Percentiles rank a stretch among this genome's conserved stretches.
These are phyloP conservation scores for Tolypocladium paradoxum DNA, from an alignment of 2,329 filamentous ascomycete genomes.

Conservation along the genomic window DNA sequence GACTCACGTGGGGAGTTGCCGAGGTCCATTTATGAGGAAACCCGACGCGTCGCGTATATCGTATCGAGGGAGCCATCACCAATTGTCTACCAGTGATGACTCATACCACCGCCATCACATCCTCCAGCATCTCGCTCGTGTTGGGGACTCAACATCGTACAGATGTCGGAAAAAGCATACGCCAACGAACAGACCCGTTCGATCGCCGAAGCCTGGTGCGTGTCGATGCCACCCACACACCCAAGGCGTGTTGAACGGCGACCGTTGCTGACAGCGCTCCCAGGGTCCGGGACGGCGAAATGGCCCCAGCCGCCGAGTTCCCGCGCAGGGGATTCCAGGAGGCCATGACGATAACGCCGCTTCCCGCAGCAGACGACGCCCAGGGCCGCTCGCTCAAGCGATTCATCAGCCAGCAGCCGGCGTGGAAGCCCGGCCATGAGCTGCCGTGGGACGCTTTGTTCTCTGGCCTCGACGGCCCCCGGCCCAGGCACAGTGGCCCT, in stretches of 20 bases:
- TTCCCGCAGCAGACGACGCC: slow-evolving; percentile 8
- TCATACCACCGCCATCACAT: background rate
- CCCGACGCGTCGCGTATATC: background rate
- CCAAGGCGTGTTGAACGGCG: background rate
- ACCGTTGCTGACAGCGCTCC: background rate
- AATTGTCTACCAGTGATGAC: no score
- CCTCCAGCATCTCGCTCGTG: background rate
- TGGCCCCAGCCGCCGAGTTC: slow-evolving; percentile 1
- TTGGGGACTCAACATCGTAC: background rate
- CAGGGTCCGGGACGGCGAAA: slow-evolving; percentile 1
- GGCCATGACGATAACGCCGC: slow-evolving; percentile 14
- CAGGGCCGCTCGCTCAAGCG: slow-evolving; percentile 6
- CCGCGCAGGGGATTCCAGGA: slow-evolving; percentile 18
- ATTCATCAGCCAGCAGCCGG: slow-evolving; percentile 21
- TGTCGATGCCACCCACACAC: background rate
- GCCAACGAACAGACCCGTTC: background rate
- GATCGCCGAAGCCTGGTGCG: background rate
- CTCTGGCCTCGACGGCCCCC: slow-evolving; percentile 4
- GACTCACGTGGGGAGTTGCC: background rate
- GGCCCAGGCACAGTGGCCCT: slow-evolving; percentile 4
- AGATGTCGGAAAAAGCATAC: background rate
- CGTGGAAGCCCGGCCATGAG: slow-evolving; percentile 20
- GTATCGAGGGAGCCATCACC: background rate
- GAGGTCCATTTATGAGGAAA: background rate
- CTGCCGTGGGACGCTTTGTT: slow-evolving; percentile 17